Conservation (phyloP, 1,139 yeast genomes). For the Taphrina deformans region DNA sequence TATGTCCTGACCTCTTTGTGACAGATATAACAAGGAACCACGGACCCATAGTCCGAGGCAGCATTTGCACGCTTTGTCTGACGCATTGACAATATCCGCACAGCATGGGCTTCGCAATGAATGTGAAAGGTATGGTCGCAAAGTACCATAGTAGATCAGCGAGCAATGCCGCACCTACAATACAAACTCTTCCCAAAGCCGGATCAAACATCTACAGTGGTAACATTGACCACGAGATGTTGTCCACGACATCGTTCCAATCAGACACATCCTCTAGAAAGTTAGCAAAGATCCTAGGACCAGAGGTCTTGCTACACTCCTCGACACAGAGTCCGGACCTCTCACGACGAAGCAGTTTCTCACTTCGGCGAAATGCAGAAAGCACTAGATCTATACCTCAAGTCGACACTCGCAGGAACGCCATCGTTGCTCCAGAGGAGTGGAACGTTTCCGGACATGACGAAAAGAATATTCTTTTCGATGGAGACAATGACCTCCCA, state of each 20-base stretch:
- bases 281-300: background rate
- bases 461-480: background rate
- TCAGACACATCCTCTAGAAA: constrained; percentile 5
- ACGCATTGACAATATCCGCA: background rate
- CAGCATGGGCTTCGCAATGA: background rate
- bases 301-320: background rate
- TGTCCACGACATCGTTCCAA: background rate
- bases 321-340: background rate
- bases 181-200: background rate
- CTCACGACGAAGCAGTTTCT: background rate
- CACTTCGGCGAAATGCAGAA: background rate
- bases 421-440: background rate
- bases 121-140: constrained; percentile 1
- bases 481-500: background rate
- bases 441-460: background rate
- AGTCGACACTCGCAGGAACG: background rate
- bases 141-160: background rate
- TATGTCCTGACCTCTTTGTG: background rate
- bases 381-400: background rate
- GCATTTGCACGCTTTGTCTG: background rate
- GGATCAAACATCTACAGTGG: background rate
- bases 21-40: background rate
- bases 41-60: background rate
- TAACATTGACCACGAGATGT: background rate
- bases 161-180: background rate